Base-by-base conservation (phyloP, 805 yeast species). In the Saccharomycopsis sp. region DNA sequence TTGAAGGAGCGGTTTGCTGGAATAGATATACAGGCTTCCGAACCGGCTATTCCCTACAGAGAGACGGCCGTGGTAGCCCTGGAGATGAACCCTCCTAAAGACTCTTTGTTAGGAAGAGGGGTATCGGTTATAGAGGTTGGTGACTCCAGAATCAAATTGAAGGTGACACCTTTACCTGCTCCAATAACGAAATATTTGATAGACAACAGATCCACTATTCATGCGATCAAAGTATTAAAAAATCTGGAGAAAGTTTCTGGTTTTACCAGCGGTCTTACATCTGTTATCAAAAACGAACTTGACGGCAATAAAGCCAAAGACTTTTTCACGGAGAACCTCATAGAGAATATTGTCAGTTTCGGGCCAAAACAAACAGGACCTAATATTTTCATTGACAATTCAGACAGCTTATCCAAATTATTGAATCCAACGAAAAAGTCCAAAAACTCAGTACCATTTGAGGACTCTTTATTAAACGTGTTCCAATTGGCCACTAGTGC, bases 1-100 rank as follows among this genome's bases (percentile, higher is more conserved):
- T 73, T 94, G 66, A 83, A 80, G 56, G 97, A 89, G 65, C 77
- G 98, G 64, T 94, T 91, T 78, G 97, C 98, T 0, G 91, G 91
- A 12, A 82, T 91, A 64, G 97, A 90, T 54, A 84, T 94, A 9
- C 81, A 87, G 2, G 82, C 85, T 34, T 92, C 97, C 24, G 88
- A 89, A 65, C 98, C 99, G 0, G 92, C 88, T 21, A 95, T 94
- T 63, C 98, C 99, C 9, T 94, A 87, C 68, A 75, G 96, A 61
- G 99, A 94, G 69, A 89, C 97, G 0, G 82, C 89, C 52, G 71
- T 81, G 15, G 71, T 71, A 2, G 73, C 74, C 3, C 70, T 79
- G 9, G 84, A 80, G 14, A 73, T 83, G 77, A 79, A 78, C 51
- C 75, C 82, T 1, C 72, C 79, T 2, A 80, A 75, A 59, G 68